Conservation (phyloP, 1,139 yeast species). For the Pichia sp. region DNA sequence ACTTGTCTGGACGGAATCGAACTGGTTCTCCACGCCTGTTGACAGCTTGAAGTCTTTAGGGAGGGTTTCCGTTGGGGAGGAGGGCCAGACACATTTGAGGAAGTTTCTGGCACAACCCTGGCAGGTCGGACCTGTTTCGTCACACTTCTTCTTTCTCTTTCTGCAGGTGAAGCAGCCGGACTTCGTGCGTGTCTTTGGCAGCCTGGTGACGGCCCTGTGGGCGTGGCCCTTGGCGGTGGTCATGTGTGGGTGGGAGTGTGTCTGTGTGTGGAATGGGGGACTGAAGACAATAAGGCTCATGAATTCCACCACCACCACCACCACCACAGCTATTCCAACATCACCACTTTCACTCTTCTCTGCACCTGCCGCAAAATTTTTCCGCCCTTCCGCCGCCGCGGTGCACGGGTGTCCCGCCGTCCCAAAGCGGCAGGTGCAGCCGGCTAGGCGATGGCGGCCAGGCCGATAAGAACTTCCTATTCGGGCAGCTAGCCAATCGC, state of each 20-base stretch:
- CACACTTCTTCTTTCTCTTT: conserved; percentile 50
- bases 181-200: conserved; percentile 35
- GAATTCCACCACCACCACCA: too few relatives aligned
- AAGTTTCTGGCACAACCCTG: conserved; percentile 40
- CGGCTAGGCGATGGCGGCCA: not conserved
- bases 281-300: too few relatives aligned
- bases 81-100: conserved; percentile 43
- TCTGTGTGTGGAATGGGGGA: too few relatives aligned
- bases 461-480: not conserved
- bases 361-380: too few relatives aligned
- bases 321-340: too few relatives aligned
- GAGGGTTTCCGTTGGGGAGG: conserved; percentile 32
- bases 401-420: not conserved
- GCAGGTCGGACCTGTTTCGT: conserved; percentile 41
- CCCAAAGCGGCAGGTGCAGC: conserved; percentile 1
- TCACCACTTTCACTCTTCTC: too few relatives aligned
- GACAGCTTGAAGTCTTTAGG: conserved; percentile 34
- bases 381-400: too few relatives aligned
- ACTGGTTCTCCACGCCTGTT: conserved; percentile 22
- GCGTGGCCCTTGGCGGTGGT: not conserved
- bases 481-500: too few relatives aligned
- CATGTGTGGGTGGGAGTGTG: too few relatives aligned
- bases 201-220: conserved; percentile 13
- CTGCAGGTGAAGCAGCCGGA: conserved; percentile 49
- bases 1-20: not conserved